These are phyloP conservation scores for Strigomonas galati DNA, from an alignment of 208 protist species.

Conservation along the genomic window DNA sequence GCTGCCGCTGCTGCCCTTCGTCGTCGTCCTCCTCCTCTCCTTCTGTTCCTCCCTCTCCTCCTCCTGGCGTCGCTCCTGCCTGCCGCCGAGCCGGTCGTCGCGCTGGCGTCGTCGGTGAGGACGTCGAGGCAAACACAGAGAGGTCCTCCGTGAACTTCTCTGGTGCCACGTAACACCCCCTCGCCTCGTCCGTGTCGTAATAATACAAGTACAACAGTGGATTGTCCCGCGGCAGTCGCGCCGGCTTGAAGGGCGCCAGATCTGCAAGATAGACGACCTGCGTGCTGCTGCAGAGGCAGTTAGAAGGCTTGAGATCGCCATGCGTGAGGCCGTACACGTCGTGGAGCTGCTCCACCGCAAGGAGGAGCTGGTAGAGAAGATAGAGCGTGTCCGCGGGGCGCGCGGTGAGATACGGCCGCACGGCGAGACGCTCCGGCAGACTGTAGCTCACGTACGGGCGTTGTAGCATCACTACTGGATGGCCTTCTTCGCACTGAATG, in stretches of 20 bases:
- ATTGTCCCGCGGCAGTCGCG: constrained; percentile 55
- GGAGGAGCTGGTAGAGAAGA: constrained; percentile 62
- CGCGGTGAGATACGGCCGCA: constrained; percentile 47
- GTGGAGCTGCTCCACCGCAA: constrained; percentile 70
- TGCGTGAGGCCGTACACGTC: constrained; percentile 73
- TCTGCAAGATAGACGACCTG: constrained; percentile 81
- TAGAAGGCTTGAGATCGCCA: constrained; percentile 88
- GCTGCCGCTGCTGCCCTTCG: background rate
- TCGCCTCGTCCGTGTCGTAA: constrained; percentile 84
- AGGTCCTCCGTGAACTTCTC: constrained; percentile 74
- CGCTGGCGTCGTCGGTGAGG: background rate
- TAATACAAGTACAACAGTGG: constrained; percentile 82
- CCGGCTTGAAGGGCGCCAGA: constrained; percentile 85
- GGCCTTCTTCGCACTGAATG: constrained; percentile 21
- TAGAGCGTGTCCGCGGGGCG: constrained; percentile 42
- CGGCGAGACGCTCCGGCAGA: constrained; percentile 69
- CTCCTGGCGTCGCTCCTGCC: background rate
- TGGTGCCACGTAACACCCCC: constrained; percentile 76
- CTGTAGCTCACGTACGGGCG: constrained; percentile 72
- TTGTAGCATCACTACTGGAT: constrained; percentile 58
- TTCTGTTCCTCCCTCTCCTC: background rate
- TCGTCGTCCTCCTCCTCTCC: background rate
- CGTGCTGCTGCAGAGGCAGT: constrained; percentile 60
- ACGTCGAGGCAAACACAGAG: too few species aligned
- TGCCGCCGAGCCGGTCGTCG: background rate